A percentile compares a stretch with the other conserved stretches of the same genome.
These are phyloP conservation scores for Seiridium cupressi DNA, from an alignment of 2,329 filamentous ascomycete genomes.

Conservation along the genomic window DNA sequence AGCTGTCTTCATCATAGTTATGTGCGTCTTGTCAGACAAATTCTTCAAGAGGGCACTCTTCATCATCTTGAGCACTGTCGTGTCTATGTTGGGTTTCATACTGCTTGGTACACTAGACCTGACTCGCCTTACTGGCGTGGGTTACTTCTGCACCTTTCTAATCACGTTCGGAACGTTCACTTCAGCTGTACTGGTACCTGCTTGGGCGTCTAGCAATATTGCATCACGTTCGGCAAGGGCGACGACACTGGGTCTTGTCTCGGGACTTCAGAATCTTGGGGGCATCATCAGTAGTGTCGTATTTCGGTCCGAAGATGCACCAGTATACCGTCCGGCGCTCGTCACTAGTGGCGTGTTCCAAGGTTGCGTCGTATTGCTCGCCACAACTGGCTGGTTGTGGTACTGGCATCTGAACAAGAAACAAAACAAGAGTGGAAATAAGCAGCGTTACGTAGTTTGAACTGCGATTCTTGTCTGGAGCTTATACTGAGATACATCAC, in stretches of 20 bases:
- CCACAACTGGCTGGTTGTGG: neutral
- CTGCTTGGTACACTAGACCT: conserved; percentile 18
- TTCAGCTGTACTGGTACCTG: conserved; percentile 16
- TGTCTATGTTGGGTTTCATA: conserved; percentile 17
- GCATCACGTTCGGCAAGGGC: conserved; percentile 14
- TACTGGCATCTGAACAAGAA: neutral
- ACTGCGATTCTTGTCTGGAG: neutral
- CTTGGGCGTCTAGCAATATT: conserved; percentile 14
- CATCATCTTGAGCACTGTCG: conserved; percentile 14
- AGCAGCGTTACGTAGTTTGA: neutral
- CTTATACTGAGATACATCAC: neutral
- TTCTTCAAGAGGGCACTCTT: conserved; percentile 15
- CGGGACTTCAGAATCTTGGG: conserved; percentile 13
- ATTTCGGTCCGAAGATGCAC: conserved; percentile 16
- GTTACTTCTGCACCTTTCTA: conserved; percentile 22
- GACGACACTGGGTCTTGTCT: conserved; percentile 13
- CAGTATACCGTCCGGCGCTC: conserved; percentile 16
- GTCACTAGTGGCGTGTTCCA: conserved; percentile 10
- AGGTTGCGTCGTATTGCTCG: neutral
- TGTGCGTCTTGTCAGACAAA: conserved; percentile 13
- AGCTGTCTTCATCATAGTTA: conserved; percentile 10
- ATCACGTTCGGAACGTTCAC: conserved; percentile 20
- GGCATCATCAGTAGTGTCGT: conserved; percentile 15
- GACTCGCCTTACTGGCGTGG: conserved; percentile 14
- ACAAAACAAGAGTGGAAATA: neutral